These are phyloP conservation scores for Geotrichum citri-aurantii DNA, from an alignment of 1,139 yeast genomes.

Conservation along the genomic window DNA sequence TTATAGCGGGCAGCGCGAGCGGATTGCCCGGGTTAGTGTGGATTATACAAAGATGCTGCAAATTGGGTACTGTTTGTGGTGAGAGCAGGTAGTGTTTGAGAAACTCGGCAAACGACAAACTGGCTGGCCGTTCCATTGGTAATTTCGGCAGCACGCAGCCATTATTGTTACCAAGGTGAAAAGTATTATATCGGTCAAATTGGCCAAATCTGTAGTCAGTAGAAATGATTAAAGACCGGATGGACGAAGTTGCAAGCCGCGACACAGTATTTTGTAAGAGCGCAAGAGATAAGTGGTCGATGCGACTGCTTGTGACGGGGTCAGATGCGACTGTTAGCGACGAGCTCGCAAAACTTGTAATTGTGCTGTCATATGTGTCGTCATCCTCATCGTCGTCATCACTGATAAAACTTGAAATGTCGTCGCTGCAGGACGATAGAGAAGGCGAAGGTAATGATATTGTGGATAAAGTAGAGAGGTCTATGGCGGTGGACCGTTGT, in stretches of 20 bases:
- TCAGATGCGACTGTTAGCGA: background rate
- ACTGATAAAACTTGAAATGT: constrained; percentile 1
- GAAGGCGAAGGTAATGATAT: constrained; percentile 1
- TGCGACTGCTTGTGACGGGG: background rate
- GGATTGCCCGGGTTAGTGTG: constrained; percentile 7
- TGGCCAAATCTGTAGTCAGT: constrained; percentile 9
- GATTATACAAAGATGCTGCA: constrained; percentile 5
- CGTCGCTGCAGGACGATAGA: background rate
- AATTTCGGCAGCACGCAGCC: background rate
- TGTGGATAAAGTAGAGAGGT: background rate
- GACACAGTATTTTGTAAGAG: constrained; percentile 4
- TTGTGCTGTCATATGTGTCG: background rate
- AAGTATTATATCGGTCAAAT: background rate
- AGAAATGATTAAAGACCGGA: constrained; percentile 2
- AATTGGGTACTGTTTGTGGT: constrained; percentile 6
- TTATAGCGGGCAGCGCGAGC: background rate
- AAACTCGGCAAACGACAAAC: background rate
- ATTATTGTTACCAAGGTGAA: background rate
- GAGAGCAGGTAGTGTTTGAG: constrained; percentile 5
- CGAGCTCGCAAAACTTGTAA: background rate
- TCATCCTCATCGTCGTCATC: background rate
- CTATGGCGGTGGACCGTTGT: background rate
- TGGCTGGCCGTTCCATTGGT: background rate
- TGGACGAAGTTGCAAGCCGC: constrained; percentile 4
- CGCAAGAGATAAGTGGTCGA: constrained; percentile 7